These are phyloP conservation scores for Podospora appendiculata DNA, from an alignment of 495 filamentous ascomycete species.

Conservation along the genomic window DNA sequence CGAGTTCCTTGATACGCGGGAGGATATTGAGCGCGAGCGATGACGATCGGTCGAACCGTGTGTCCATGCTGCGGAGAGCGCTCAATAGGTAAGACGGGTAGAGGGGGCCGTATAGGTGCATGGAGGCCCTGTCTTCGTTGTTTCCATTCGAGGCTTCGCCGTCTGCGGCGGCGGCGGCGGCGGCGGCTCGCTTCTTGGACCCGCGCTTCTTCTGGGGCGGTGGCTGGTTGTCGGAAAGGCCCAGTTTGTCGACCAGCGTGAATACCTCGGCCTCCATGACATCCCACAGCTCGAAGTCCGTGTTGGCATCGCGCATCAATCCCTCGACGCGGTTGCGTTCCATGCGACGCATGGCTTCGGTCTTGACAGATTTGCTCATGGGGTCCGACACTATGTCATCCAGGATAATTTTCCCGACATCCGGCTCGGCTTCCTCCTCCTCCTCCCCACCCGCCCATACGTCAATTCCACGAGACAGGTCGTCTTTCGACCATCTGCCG, in stretches of 20 bases:
- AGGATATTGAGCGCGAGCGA: conserved; percentile 55
- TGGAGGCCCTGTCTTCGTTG: conserved; percentile 21
- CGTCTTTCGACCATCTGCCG: neutral
- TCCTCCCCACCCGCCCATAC: too few species aligned
- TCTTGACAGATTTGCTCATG: conserved; percentile 6
- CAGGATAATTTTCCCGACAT: neutral
- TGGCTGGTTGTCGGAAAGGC: conserved; percentile 13
- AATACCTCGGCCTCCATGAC: conserved; percentile 65
- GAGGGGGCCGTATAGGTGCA: conserved; percentile 53
- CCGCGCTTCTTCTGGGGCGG: neutral
- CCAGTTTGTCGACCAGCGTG: conserved; percentile 42
- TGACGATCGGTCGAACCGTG: conserved; percentile 50
- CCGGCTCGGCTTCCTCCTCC: neutral
- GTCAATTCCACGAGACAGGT: neutral
- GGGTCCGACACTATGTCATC: conserved; percentile 1
- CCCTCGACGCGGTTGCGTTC: conserved; percentile 39
- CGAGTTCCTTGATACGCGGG: conserved; percentile 62
- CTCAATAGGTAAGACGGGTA: conserved; percentile 59
- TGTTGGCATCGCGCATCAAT: conserved; percentile 41
- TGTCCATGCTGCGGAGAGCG: conserved; percentile 56
- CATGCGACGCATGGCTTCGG: conserved; percentile 27
- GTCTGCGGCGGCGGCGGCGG: neutral
- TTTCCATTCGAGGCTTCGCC: neutral
- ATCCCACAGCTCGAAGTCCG: conserved; percentile 65
- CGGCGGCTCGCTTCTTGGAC: conserved; percentile 4